Base-by-base conservation (phyloP, 1,284 basidiomycete species). In the Ganoderma lingzhi region DNA sequence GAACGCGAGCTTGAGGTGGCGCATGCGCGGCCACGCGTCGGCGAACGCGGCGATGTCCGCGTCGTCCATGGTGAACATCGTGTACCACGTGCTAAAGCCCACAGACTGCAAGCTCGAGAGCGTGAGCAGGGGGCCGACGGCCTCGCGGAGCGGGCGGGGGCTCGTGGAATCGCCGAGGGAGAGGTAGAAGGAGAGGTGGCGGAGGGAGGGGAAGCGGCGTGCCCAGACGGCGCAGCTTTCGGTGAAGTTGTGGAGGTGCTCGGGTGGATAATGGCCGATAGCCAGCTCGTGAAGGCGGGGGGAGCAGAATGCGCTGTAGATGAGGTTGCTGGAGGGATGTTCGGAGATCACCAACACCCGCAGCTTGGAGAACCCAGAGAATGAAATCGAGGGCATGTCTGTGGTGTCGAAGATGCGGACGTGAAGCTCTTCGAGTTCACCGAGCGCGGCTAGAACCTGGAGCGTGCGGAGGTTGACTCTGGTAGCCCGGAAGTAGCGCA, bases 51-150 rank as follows among this genome's bases (percentile, higher is more conserved):
- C 28, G 9, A 62, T 45, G 32, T 62, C 61, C 17, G 42, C 45
- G 30, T 62, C 61, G 42, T 62, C 44, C 17, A 62, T 48, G 39
- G 61, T 45, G 61, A 62, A 62, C 56, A 59, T 59, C n/a, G 56
- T 59, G 32, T 39, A 59, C 56, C 56, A 59, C 15, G 56, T 59
- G 35, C 19, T 39, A 35, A 59, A 39, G 30, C n/a, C n/a, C 8
- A 14, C 56, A 35, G 9, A 37, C 12, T 30, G 56, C n/a, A 59
- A 35, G 56, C 35, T 37, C 8, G 19, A 3, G 19, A 59, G 17
- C 35, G 17, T 14, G n/a, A 59, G 56, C 3, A 59, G 56, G 6
- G 56, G 56, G 3, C 15, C 35, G 35, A 59, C 19, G 1, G 32
- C 19, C 23, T 37, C 32, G 42, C 61, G 42, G 30, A 45, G 42